Evolutionary conservation across 2,329 filamentous ascomycete species (phyloP), one percentile per base, ranked within the genome.

Genomic region (Alternaria solani): DNA sequence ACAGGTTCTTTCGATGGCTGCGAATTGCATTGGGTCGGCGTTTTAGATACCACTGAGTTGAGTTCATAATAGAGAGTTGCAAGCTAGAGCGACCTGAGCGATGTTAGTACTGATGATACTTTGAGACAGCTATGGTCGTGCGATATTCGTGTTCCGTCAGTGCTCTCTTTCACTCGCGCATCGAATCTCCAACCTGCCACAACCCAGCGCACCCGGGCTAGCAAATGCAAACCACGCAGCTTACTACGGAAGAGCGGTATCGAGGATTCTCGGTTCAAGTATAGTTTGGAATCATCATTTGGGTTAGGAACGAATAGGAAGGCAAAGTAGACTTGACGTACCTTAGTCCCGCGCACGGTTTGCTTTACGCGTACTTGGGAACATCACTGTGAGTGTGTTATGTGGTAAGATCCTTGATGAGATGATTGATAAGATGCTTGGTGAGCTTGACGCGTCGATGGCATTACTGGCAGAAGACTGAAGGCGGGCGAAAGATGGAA

Each of bases 131-230:
- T 38, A 1, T 26, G n/a, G 18, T 36, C 28, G 18, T 14, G 23
- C 2, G 14, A 32, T 43, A 9, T 38, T 57, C 34, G 16, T 51
- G n/a, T 23, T 23, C 39, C 18, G 26, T 65, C 62, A 65, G 62
- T 63, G 62, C 60, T 65, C 60, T 65, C 62, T 65, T 65, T 25
- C 41, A 52, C 56, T 65, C 62, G 62, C 60, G 59, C 62, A 65
- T 65, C 25, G 60, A 62, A 26, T 43, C 51, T 28, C 23, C 36
- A 43, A 23, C 38, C 30, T 46, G 46, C 53, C 55, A n/a, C 48
- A 25, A 28, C 46, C 36, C 44, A 36, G 18, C n/a, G 12, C 25
- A 63, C 30, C 51, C 43, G 60, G 62, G 62, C 54, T 65, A 58
- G 56, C 42, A 39, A 28, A 34, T 28, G 55, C 55, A 64, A 65